Evolutionary conservation across 2,329 filamentous ascomycete genomes (phyloP).

Genomic region (Fusarium sp.): DNA sequence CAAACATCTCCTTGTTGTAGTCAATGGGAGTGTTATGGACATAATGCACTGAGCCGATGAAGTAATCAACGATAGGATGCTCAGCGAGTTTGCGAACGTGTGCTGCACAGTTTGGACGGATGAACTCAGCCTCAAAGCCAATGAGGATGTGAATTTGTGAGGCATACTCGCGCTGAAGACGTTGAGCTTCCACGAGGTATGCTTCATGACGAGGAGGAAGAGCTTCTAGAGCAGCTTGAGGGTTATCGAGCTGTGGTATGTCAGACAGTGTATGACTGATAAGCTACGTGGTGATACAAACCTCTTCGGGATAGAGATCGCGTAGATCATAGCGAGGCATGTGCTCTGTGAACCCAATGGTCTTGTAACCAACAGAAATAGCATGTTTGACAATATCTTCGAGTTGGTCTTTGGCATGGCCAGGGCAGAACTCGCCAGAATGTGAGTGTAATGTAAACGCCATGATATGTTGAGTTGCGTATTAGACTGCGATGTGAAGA

Average conservation of each 20-base stretch:
- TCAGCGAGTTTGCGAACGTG: constrained; percentile 71
- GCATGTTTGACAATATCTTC: constrained; percentile 86
- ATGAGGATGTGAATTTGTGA: constrained; percentile 80
- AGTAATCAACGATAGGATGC: constrained; percentile 79
- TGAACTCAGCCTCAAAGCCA: constrained; percentile 95
- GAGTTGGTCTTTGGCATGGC: constrained; percentile 85
- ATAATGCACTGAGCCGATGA: constrained; percentile 93
- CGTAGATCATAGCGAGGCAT: constrained; percentile 80
- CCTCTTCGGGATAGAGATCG: constrained; percentile 95
- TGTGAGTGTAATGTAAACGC: constrained; percentile 98
- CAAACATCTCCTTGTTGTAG: constrained; percentile 77
- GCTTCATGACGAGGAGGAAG: constrained; percentile 69
- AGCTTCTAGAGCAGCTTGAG: constrained; percentile 57
- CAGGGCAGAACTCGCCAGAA: constrained; percentile 94
- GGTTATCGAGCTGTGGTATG: constrained; percentile 58
- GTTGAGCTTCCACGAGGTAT: constrained; percentile 79
- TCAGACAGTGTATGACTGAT: constrained; percentile 4
- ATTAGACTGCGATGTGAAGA: not conserved
- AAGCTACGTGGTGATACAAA: constrained; percentile 43
- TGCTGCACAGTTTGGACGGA: constrained; percentile 70
- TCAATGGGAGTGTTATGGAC: constrained; percentile 89
- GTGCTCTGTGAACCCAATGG: constrained; percentile 92
- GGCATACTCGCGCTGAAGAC: constrained; percentile 76
- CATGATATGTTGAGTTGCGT: constrained; percentile 63
- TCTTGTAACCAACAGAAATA: constrained; percentile 80